Evolutionary conservation across 306 rosid genomes (phyloP).

Genomic region (Prunus padus): DNA sequence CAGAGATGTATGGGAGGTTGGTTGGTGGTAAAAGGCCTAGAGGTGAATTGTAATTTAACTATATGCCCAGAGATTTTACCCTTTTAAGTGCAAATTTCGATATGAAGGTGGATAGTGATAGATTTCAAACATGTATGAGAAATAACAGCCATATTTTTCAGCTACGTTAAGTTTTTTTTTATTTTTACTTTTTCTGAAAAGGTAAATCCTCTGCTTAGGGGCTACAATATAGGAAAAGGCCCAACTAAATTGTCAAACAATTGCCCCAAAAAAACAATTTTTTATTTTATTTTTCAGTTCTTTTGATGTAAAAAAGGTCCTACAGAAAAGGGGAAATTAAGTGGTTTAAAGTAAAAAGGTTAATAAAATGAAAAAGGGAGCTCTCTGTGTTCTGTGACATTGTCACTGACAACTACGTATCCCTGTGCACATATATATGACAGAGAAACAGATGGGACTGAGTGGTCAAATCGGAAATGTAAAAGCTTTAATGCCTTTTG

Average conservation of each 20-base stretch:
- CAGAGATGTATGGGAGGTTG: not conserved
- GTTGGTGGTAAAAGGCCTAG: slow-evolving; percentile 4
- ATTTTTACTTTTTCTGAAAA: not conserved
- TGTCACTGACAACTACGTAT: slow-evolving; percentile 50
- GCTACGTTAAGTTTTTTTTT: not conserved
- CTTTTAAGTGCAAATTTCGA: slow-evolving; percentile 11
- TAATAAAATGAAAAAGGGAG: slow-evolving; percentile 29
- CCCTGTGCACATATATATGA: slow-evolving; percentile 25
- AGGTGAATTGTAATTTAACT: slow-evolving; percentile 1
- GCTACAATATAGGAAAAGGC: slow-evolving; percentile 4
- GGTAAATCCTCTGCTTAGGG: not conserved
- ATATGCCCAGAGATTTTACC: slow-evolving; percentile 2
- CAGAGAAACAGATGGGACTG: slow-evolving; percentile 35
- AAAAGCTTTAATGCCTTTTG: slow-evolving; percentile 23
- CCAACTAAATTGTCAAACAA: slow-evolving; percentile 13
- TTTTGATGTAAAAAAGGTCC: slow-evolving; percentile 1
- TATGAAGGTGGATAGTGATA: slow-evolving; percentile 27
- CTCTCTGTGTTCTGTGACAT: slow-evolving; percentile 44
- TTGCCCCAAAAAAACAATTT: not conserved
- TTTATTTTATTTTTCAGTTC: no score
- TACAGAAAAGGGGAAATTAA: slow-evolving; percentile 17
- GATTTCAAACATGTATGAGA: slow-evolving; percentile 1
- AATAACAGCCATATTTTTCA: slow-evolving; percentile 5
- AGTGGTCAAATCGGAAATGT: slow-evolving; percentile 59
- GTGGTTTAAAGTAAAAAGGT: slow-evolving; percentile 22